Conservation (phyloP, 371 early-diverging fungal species). For the Racocetra persica region DNA sequence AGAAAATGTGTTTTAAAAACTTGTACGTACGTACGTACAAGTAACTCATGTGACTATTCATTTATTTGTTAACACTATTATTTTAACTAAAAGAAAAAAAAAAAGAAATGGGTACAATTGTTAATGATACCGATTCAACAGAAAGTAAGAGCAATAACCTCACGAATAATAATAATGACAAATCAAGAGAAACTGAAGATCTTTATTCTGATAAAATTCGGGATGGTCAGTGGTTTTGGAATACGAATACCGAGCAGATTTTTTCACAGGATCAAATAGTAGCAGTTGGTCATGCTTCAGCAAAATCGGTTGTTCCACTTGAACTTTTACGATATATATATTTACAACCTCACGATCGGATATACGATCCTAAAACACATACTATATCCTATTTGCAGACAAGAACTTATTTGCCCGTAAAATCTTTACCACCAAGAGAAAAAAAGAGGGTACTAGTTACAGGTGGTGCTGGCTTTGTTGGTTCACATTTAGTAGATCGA, state of each 20-base stretch:
- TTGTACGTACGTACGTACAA: no score
- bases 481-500: slow-evolving; percentile 85
- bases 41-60: no score
- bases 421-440: slow-evolving; percentile 59
- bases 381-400: slow-evolving; percentile 60
- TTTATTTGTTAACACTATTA: no score
- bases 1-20: no score
- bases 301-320: slow-evolving; percentile 57
- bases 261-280: slow-evolving; percentile 41
- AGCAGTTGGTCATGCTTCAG: slow-evolving; percentile 55
- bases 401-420: slow-evolving; percentile 62
- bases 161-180: no score
- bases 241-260: background rate
- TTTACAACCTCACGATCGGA: slow-evolving; percentile 50
- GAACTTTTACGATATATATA: slow-evolving; percentile 56
- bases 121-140: no score
- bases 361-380: slow-evolving; percentile 49
- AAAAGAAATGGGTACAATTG: no score
- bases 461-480: slow-evolving; percentile 93
- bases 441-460: slow-evolving; percentile 86
- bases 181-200: no score
- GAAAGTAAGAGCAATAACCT: no score
- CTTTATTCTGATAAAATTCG: background rate
- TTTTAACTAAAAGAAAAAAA: no score
- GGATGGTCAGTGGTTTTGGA: background rate